Evolutionary conservation across 176 grass and related monocot genomes (phyloP).

Genomic region (Oryza nivara): DNA sequence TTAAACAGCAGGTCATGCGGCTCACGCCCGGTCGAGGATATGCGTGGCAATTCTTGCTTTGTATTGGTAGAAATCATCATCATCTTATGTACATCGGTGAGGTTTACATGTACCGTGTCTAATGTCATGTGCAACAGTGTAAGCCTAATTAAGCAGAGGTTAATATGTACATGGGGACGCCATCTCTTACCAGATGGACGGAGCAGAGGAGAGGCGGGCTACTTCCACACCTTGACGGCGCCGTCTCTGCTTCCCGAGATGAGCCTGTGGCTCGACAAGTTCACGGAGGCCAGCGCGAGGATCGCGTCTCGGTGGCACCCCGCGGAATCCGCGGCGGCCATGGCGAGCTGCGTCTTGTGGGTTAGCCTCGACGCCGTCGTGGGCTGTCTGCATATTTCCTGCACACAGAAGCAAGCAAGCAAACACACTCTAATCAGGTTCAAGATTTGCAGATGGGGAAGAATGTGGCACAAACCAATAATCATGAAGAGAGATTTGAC

Average conservation of each 20-base stretch:
- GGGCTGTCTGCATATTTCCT: slow-evolving; percentile 74
- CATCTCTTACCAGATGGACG: slow-evolving; percentile 4
- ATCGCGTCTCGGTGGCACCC: slow-evolving; percentile 84
- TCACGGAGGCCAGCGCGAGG: slow-evolving; percentile 80
- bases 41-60: neutral
- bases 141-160: slow-evolving; percentile 14
- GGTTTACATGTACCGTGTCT: neutral
- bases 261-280: slow-evolving; percentile 83
- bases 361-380: slow-evolving; percentile 43
- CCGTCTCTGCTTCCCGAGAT: slow-evolving; percentile 89
- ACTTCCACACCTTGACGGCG: slow-evolving; percentile 97
- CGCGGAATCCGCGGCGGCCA: slow-evolving; percentile 72
- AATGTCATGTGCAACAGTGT: neutral
- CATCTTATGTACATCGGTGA: neutral
- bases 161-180: slow-evolving; percentile 38
- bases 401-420: neutral
- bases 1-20: neutral
- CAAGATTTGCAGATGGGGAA: neutral
- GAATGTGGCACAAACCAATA: neutral
- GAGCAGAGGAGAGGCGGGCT: slow-evolving; percentile 21
- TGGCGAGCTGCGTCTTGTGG: slow-evolving; percentile 69
- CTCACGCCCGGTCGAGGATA: too few relatives aligned
- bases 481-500: neutral
- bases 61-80: neutral
- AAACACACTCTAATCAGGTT: neutral